These are phyloP conservation scores for Apiospora kogelbergensis DNA, from an alignment of 2,329 filamentous ascomycete genomes.

Conservation along the genomic window DNA sequence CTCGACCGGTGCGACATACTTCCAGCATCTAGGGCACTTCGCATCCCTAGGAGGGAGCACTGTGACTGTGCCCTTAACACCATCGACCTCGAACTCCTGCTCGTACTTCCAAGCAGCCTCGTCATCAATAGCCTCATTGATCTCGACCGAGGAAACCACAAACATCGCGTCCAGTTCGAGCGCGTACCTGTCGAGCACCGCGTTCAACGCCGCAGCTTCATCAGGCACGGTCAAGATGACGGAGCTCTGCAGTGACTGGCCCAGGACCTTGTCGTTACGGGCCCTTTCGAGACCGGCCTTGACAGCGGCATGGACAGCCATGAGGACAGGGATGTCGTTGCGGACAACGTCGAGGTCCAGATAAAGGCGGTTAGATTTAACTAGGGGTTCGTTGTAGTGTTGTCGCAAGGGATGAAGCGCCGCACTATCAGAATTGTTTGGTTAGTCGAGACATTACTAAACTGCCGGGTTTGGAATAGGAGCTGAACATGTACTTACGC, in stretches of 20 bases:
- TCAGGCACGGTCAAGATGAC: constrained; percentile 57
- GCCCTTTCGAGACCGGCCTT: constrained; percentile 76
- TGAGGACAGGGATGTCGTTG: constrained; percentile 46
- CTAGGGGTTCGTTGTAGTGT: constrained; percentile 44
- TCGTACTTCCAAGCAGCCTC: constrained; percentile 40
- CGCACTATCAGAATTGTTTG: constrained; percentile 19
- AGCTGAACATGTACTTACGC: constrained; percentile 31
- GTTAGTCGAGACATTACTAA: not conserved
- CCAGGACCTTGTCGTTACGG: constrained; percentile 68
- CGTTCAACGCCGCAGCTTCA: constrained; percentile 21
- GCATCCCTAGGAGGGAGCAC: constrained; percentile 50
- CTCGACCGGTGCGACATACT: constrained; percentile 69
- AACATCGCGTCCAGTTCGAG: constrained; percentile 64
- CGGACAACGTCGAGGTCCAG: constrained; percentile 40
- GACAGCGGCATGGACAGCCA: constrained; percentile 62
- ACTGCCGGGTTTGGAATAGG: not conserved
- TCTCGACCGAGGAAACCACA: constrained; percentile 64
- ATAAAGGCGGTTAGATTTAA: constrained; percentile 40
- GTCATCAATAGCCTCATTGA: constrained; percentile 35
- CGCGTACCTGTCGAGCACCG: constrained; percentile 38
- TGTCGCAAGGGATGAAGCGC: constrained; percentile 45
- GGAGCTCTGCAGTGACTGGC: constrained; percentile 77
- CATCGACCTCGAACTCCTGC: constrained; percentile 42
- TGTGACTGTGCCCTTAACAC: constrained; percentile 37
- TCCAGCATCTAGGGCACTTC: constrained; percentile 91